Evolutionary conservation across 2,329 filamentous ascomycete genomes (phyloP), one percentile per base, ranked within the genome.

Genomic region (Diaporthe australafricana): DNA sequence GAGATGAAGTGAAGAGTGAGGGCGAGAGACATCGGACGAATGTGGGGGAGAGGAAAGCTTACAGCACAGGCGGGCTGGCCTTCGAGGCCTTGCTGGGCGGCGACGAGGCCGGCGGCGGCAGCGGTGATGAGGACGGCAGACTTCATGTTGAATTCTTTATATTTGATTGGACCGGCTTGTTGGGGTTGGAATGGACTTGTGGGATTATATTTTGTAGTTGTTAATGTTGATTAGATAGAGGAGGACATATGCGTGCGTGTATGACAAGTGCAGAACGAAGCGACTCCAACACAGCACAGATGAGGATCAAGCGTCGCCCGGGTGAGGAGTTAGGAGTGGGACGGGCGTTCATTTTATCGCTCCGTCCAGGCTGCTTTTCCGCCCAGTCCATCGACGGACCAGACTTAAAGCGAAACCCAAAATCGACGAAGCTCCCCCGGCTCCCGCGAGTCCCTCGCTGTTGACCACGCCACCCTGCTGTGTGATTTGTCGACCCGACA

Each of bases 11-110:
- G n/a, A 22, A 17, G 42, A 7, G 60, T 27, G 32, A 17, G 42
- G 12, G 60, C 30, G 32, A 55, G 40, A 27, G 32, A 25, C 32
- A 32, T 70, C 12, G 20, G 14, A 65, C 20, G 42, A 20, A 16
- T 16, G 22, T 11, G 3, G 27, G 48, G 14, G 11, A 60, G 7
- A 45, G 16, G 45, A 17, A 25, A 30, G 78, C 81, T 73, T 76
- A 83, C 82, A 65, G 82, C 81, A 72, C 82, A 83, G 11, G 75
- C 73, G 1, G 82, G 81, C 63, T 81, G 77, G 60, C 80, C 80
- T 7, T 77, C 74, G 71, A 83, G 77, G 73, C 80, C 60, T 50
- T n/a, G 78, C 72, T 83, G 81, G 56, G 80, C 80, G 38, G 78
- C 40, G 69, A 75, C 77, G n/a, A 76, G 73, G 62, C 77, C 76